These are phyloP conservation scores for Fusarium austroafricanum DNA, from an alignment of 2,329 filamentous ascomycete species.

Conservation along the genomic window DNA sequence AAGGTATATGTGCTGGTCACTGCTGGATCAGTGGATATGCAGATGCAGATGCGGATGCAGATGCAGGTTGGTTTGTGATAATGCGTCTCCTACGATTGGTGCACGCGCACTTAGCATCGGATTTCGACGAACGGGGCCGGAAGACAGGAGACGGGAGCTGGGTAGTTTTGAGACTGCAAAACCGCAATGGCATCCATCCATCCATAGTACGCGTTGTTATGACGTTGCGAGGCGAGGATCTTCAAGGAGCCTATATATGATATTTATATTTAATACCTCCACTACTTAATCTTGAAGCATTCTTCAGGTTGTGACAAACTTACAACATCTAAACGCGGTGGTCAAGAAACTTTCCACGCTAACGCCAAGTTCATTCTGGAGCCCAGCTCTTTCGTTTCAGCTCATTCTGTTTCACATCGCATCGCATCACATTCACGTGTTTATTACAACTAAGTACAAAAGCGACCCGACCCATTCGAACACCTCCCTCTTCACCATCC, in stretches of 20 bases:
- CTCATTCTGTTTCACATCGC: background rate
- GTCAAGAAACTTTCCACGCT: slow-evolving; percentile 15
- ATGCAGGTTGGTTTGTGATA: background rate
- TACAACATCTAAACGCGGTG: background rate
- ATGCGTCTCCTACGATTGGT: slow-evolving; percentile 4
- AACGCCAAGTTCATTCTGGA: slow-evolving; percentile 10
- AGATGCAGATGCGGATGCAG: background rate
- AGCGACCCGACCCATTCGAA: background rate
- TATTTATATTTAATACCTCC: background rate
- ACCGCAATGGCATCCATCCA: background rate
- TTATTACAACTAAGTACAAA: background rate
- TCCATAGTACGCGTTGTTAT: slow-evolving; percentile 12
- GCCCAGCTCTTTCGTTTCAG: background rate
- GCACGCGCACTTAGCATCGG: slow-evolving; percentile 2
- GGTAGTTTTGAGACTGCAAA: background rate
- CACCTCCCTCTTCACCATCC: background rate
- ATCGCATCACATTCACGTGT: background rate
- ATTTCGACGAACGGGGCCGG: background rate
- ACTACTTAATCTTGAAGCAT: background rate
- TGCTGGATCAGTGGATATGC: background rate
- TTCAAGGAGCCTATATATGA: background rate
- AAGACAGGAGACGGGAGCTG: background rate
- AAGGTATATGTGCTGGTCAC: background rate
- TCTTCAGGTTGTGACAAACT: too few species aligned
- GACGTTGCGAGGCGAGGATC: slow-evolving; percentile 6